Evolutionary conservation across 2,329 filamentous ascomycete genomes (phyloP).

Genomic region (Cordyceps javanica): DNA sequence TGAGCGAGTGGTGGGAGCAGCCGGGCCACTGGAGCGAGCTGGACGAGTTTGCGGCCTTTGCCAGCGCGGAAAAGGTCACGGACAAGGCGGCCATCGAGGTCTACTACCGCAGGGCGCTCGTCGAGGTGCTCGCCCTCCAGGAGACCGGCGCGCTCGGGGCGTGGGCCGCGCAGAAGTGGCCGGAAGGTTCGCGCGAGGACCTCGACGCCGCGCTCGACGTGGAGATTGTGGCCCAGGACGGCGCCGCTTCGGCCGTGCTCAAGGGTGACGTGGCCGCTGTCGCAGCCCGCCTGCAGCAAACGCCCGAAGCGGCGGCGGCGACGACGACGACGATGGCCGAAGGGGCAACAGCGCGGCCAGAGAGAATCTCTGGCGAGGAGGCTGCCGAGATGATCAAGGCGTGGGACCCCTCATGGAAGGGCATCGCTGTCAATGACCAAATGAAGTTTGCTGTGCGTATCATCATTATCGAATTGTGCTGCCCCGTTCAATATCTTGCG

Average conservation of each 20-base stretch:
- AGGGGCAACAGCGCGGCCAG: constrained; percentile 16
- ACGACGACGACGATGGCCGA: too few species aligned
- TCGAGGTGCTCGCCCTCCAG: constrained; percentile 43
- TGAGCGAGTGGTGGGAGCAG: constrained; percentile 49
- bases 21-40: constrained; percentile 45
- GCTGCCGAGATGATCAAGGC: constrained; percentile 35
- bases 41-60: constrained; percentile 40
- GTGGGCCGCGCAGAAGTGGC: constrained; percentile 29
- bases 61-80: constrained; percentile 30
- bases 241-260: constrained; percentile 34
- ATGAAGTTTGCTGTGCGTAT: constrained; percentile 69
- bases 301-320: constrained; percentile 19
- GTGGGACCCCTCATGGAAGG: constrained; percentile 53
- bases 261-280: constrained; percentile 31
- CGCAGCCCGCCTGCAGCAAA: constrained; percentile 25
- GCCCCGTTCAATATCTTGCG: background rate
- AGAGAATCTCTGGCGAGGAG: constrained; percentile 30
- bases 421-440: constrained; percentile 48
- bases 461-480: too few species aligned
- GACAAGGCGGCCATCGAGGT: constrained; percentile 42
- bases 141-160: constrained; percentile 24
- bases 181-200: constrained; percentile 25
- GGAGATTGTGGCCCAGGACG: constrained; percentile 34
- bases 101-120: constrained; percentile 42
- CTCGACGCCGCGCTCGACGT: constrained; percentile 30